Evolutionary conservation across 768 basidiomycete genomes (phyloP), one percentile per base, ranked within the genome.

Genomic region (Tylopilus felleus): DNA sequence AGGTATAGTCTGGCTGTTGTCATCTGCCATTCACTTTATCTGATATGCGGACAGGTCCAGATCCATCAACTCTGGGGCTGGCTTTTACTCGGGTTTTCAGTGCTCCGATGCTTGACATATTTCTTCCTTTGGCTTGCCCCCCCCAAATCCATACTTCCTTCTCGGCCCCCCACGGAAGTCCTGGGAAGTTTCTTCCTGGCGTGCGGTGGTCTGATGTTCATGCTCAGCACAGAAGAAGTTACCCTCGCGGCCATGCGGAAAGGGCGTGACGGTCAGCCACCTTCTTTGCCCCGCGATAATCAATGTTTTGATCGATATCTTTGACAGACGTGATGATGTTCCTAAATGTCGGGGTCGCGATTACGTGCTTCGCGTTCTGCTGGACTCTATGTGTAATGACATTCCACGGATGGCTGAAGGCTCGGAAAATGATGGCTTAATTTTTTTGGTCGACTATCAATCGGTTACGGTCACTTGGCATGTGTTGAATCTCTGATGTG

Each of bases 31-130:
- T 17, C 46, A 12, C 17, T 22, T 8, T 54, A 38, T 57, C 51
- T 69, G 14, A 61, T 16, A 8, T 36, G 49, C 14, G 25, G 27
- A 35, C 57, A 90, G 81, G 93, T 97, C 38, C 84, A 93, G 67
- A 88, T 98, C 48, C 96, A 98, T 70, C 69, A 79, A 29, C 77
- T 98, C 4, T 98, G 96, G 96, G 96, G 96, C 44, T 85, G 83
- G 71, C 76, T 95, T 22, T 83, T 98, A 14, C 77, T 86, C 51
- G 87, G 75, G 5, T 93, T 88, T 67, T 81, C 90, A 6, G 75
- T 90, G 8, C 73, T 95, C 55, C 82, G 96, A 48, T 90, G 87
- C 65, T 62, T 94, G 36, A 98, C 95, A 2, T 98, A 98, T 68
- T 91, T 94, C 74, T 93, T 98, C 82, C 77, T 96, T 38, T 98